Conservation (phyloP, 2,329 filamentous ascomycete species). For the Bipolaris sorokiniana region DNA sequence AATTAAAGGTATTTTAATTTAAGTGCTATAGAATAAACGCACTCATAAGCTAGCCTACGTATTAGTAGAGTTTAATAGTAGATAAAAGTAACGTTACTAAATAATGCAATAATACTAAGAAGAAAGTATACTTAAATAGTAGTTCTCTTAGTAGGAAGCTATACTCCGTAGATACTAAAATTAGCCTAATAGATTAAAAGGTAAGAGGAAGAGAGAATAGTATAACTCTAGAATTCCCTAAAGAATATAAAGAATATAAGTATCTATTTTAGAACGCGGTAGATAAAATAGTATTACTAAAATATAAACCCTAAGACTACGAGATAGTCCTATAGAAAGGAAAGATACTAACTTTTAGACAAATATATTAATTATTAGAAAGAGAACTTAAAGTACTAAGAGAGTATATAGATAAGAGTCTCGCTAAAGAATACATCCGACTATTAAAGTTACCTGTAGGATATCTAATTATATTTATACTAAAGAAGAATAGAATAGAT, state of each 20-base stretch:
- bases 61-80: too few species aligned
- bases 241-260: conserved; percentile 1
- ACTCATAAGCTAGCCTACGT: too few species aligned
- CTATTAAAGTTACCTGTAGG: neutral
- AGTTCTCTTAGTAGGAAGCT: neutral
- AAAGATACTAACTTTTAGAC: too few species aligned
- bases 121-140: neutral
- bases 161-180: too few species aligned
- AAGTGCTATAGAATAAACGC: too few species aligned
- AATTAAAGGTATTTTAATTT: too few species aligned
- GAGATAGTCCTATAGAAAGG: conserved; percentile 1
- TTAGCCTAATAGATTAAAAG: neutral
- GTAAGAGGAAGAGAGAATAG: neutral
- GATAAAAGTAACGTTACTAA: neutral
- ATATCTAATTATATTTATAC: conserved; percentile 8
- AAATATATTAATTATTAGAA: too few species aligned
- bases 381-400: too few species aligned
- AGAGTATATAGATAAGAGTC: too few species aligned
- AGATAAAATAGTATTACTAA: neutral
- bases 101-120: neutral
- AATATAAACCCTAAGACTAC: conserved; percentile 2
- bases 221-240: neutral
- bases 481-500: conserved; percentile 6
- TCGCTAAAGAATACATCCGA: neutral
- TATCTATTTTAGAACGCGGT: conserved; percentile 1